Evolutionary conservation across 306 rosid genomes (phyloP), one percentile per base, ranked within the genome.

Genomic region (Calophaca sinica): DNA sequence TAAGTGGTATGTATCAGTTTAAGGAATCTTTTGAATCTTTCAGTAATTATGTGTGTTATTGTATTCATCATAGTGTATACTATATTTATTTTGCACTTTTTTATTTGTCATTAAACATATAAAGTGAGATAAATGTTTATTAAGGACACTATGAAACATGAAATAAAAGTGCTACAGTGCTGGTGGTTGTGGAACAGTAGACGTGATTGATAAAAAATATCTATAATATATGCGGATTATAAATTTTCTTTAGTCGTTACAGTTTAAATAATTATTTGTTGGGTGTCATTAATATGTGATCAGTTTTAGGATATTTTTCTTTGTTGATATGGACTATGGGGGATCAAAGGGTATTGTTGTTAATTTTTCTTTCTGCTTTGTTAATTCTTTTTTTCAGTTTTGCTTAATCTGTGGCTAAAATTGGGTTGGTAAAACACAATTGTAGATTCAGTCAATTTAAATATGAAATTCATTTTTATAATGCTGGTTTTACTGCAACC

Each of bases 1-100:
- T 84, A 94, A 89, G 81, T 94, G 98, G 98, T 94, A 91, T 68
- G 86, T 49, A 60, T 63, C 11, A 11, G 74, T 66, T 66, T 12
- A 13, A 36, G 70, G 31, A 38, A 52, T 52, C 72, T 65, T 50
- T n/a, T 26, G 6, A 71, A 71, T 62, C 39, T 38, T 38, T 36
- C 8, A 36, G 41, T 55, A 52, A 53, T 33, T 64, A 38, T 70
- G 48, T 68, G 31, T 57, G 38, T 62, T 67, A 32, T 58, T 1
- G 2, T 31, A 57, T 62, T 69, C 68, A 52, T 35, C 45, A 14
- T 54, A 32, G 46, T 64, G 45, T 42, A 20, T 42, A 42, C 11
- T 42, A 42, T 72, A 11, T 61, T 62, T 7, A 7, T 64, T 63
- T 48, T 65, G 72, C 38, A 51, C 36, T 68, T 41, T 26, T 41